Evolutionary conservation across 139 green algal genomes (phyloP).

Genomic region (Chlamydomonas sphaeroides): DNA sequence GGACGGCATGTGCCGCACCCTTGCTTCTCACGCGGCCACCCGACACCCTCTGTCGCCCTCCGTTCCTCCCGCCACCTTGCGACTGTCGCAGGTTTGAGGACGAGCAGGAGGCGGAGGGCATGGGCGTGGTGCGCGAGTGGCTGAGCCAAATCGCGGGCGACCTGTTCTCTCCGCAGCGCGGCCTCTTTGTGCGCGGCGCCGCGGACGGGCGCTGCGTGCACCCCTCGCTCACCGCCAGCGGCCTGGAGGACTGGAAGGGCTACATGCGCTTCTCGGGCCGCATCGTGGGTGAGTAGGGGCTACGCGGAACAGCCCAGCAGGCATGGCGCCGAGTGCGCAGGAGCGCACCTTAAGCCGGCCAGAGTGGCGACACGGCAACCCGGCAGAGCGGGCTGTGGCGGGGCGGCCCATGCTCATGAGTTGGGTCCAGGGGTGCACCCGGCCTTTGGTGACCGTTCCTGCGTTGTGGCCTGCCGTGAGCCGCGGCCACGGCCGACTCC

Average conservation of each 20-base stretch:
- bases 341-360: too few relatives aligned
- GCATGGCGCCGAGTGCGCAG: too few relatives aligned
- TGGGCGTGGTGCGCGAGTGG: constrained; percentile 43
- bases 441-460: neutral
- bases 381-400: too few relatives aligned
- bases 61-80: neutral
- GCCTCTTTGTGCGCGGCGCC: constrained; percentile 16
- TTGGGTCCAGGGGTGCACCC: too few relatives aligned
- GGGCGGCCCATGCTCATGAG: too few relatives aligned
- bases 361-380: too few relatives aligned
- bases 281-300: constrained; percentile 25
- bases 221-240: neutral
- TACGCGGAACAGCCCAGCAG: too few relatives aligned
- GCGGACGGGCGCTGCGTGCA: constrained; percentile 23
- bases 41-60: too few relatives aligned
- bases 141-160: constrained; percentile 21
- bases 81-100: constrained; percentile 30
- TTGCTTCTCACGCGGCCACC: too few relatives aligned
- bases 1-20: too few relatives aligned
- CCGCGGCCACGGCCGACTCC: too few relatives aligned
- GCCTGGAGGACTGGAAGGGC: constrained; percentile 22
- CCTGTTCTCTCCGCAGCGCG: constrained; percentile 32
- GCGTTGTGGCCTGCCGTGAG: too few relatives aligned
- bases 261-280: constrained; percentile 42
- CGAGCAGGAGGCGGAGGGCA: constrained; percentile 43